A percentile compares a stretch with the other conserved stretches of the same genome.
These are phyloP conservation scores for Ophiosphaerella narmari DNA, from an alignment of 2,329 filamentous ascomycete genomes.

Conservation along the genomic window DNA sequence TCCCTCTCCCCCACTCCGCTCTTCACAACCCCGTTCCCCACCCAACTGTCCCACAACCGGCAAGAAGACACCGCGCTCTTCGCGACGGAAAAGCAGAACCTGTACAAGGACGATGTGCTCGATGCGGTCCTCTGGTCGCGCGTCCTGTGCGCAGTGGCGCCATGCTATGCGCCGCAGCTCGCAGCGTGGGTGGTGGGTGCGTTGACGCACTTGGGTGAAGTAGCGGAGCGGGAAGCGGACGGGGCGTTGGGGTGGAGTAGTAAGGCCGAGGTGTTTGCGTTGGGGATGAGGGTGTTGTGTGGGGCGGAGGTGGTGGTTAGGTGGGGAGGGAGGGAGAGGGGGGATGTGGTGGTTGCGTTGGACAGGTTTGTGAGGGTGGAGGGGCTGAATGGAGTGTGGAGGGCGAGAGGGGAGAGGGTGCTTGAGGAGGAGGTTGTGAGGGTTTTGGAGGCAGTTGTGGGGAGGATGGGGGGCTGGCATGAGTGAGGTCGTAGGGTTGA, in stretches of 20 bases:
- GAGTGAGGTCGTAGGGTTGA: not conserved
- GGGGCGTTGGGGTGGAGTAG: constrained; percentile 75
- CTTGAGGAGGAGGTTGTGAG: constrained; percentile 26
- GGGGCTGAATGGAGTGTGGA: constrained; percentile 45
- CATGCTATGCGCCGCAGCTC: not conserved
- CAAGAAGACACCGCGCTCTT: constrained; percentile 72
- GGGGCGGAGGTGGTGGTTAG: constrained; percentile 47
- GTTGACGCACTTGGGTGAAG: constrained; percentile 50
- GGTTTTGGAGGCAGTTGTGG: constrained; percentile 9
- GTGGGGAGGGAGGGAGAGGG: constrained; percentile 24
- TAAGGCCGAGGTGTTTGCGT: constrained; percentile 68
- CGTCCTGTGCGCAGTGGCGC: not conserved
- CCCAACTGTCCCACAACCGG: constrained; percentile 36
- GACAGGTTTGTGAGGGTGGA: constrained; percentile 21
- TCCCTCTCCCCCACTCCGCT: not conserved
- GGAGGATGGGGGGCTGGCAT: constrained; percentile 1
- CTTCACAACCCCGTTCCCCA: constrained; percentile 14
- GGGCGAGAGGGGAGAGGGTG: constrained; percentile 41
- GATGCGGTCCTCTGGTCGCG: constrained; percentile 73
- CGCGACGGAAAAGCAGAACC: constrained; percentile 86
- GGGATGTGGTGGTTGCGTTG: constrained; percentile 33
- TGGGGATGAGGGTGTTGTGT: constrained; percentile 56
- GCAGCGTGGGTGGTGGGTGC: constrained; percentile 58
- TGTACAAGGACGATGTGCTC: constrained; percentile 83
- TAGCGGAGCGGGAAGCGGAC: constrained; percentile 53